phyloP scores from a whole-genome alignment of 2,329 filamentous ascomycete genomes.

The Immersiporthe knoxdaviesiana region DNA sequence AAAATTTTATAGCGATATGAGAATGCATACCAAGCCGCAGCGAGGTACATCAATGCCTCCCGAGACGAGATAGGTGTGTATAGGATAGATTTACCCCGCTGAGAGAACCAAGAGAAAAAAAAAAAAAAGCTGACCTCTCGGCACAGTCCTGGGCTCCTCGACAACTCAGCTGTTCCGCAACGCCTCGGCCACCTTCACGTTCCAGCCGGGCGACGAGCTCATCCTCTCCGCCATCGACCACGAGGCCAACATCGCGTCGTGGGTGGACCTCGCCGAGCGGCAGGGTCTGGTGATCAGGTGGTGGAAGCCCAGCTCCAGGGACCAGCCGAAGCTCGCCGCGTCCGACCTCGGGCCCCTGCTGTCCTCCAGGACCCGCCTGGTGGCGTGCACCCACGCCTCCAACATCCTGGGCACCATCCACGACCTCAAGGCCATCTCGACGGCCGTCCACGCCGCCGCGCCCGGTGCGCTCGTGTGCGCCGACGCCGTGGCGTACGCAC shows the following conservation, averaged over 20 bases:
- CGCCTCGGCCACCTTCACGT: conserved; percentile 58
- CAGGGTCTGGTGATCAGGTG: conserved; percentile 67
- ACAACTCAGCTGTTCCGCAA: conserved; percentile 80
- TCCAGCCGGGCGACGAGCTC: conserved; percentile 65
- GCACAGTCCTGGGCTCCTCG: conserved; percentile 69
- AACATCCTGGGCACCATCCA: conserved; percentile 76
- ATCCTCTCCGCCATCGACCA: conserved; percentile 75
- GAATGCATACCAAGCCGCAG: conserved; percentile 65
- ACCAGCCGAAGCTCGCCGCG: conserved; percentile 62
- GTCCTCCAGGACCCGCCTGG: conserved; percentile 66
- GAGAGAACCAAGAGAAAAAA: not conserved
- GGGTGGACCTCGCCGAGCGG: conserved; percentile 68
- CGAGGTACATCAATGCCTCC: conserved; percentile 70
- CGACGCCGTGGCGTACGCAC: conserved; percentile 77
- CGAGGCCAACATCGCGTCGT: conserved; percentile 76
- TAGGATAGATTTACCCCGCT: not conserved
- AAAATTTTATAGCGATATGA: conserved; percentile 49
- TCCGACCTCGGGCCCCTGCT: conserved; percentile 63
- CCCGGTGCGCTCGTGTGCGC: conserved; percentile 68
- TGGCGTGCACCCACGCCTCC: conserved; percentile 73
- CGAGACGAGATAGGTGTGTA: conserved; percentile 65
- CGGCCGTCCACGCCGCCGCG: conserved; percentile 51
- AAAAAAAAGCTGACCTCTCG: not conserved
- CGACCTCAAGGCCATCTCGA: conserved; percentile 59
- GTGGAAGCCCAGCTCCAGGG: conserved; percentile 60